Evolutionary conservation across 306 rosid genomes (phyloP), one percentile per base, ranked within the genome.

Genomic region (Albizia julibrissin): DNA sequence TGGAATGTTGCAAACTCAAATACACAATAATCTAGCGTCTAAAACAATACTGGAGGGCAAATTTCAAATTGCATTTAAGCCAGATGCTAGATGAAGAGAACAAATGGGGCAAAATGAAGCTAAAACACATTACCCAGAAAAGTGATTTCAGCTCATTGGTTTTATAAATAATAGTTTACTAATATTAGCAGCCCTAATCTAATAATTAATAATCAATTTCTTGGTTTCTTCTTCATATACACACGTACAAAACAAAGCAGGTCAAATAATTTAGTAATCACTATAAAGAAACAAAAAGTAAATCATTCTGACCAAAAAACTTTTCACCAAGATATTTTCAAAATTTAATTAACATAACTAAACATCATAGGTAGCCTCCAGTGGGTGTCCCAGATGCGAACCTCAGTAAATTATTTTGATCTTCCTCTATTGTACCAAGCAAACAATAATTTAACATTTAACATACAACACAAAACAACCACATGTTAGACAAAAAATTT

Each of bases 51-150:
- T 50, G 40, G 0, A 86, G 79, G 87, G 84, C 65, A 34, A 80
- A 37, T 18, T 80, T 88, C 91, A 79, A 81, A 91, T 88, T 11
- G 81, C 88, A 85, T 72, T 85, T 86, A 90, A 21, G 89, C 67
- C 62, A 76, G 74, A 40, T 33, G 14, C 0, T 34, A 68, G 56
- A 44, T 72, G 40, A 37, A 15, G 33, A 68, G 56, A 24, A 69
- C 3, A 22, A 54, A 39, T 29, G 18, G 9, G 15, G 42, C 18
- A 7, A 10, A 66, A 1, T 6, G 24, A 5, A 8, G 44, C 24
- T 16, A 66, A 16, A 66, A 34, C 44, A 33, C 39, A 52, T 52
- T 33, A 37, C 26, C 15, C 44, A 18, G 14, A 67, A 37, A 37
- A 27, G 69, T 14, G 19, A 64, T 15, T 64, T 31, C 42, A 29